These are phyloP conservation scores for Juglanconis juglandina DNA, from an alignment of 2,329 filamentous ascomycete genomes.

Conservation along the genomic window DNA sequence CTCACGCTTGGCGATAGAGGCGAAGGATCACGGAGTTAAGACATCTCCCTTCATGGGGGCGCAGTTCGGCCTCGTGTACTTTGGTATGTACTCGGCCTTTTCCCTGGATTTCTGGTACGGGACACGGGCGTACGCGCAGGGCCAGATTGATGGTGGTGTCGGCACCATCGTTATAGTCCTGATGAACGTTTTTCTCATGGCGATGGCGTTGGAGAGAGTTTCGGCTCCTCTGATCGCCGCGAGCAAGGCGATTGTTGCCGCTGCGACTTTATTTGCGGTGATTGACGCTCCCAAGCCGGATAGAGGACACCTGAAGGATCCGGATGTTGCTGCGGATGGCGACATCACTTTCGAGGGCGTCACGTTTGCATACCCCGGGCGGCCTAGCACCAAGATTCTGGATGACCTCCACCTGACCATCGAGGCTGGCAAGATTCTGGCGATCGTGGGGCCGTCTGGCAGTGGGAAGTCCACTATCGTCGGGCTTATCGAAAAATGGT, in stretches of 20 bases:
- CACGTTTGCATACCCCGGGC: slow-evolving; percentile 69
- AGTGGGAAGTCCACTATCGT: slow-evolving; percentile 74
- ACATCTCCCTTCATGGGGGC: slow-evolving; percentile 48
- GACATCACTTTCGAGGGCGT: slow-evolving; percentile 63
- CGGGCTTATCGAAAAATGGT: slow-evolving; percentile 69
- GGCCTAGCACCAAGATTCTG: slow-evolving; percentile 62
- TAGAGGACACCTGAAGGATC: slow-evolving; percentile 39
- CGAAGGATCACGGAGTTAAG: slow-evolving; percentile 45
- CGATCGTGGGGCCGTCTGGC: slow-evolving; percentile 70
- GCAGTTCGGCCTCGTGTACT: slow-evolving; percentile 56
- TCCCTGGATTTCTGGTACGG: slow-evolving; percentile 63
- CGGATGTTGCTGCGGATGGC: slow-evolving; percentile 45
- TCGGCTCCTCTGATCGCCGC: slow-evolving; percentile 58
- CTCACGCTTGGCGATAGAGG: slow-evolving; percentile 51
- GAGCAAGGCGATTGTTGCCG: slow-evolving; percentile 55
- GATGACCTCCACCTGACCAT: slow-evolving; percentile 57
- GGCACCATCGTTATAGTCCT: slow-evolving; percentile 56
- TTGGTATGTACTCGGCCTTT: slow-evolving; percentile 47
- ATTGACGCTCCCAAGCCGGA: slow-evolving; percentile 44
- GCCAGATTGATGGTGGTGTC: slow-evolving; percentile 43
- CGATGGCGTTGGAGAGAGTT: slow-evolving; percentile 54
- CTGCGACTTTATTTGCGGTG: slow-evolving; percentile 55
- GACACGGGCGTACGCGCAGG: slow-evolving; percentile 45
- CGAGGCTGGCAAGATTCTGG: slow-evolving; percentile 63
- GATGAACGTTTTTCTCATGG: slow-evolving; percentile 57